Conservation (phyloP, 345 rosid species). For the Gossypium australe region DNA sequence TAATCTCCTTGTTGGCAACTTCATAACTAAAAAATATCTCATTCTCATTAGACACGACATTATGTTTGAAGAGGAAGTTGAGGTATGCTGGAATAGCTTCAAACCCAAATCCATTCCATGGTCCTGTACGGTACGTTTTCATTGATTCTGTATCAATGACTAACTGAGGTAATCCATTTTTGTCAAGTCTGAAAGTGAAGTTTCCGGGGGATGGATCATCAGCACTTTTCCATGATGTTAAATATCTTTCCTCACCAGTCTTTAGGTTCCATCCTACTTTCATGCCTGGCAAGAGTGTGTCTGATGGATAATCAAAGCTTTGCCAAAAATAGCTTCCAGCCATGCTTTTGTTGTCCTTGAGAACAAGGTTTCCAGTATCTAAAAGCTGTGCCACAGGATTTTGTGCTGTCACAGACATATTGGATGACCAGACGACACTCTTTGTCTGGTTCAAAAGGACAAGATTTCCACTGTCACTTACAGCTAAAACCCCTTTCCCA, state of each 20-base stretch:
- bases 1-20: neutral
- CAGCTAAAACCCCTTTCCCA: conserved; percentile 12
- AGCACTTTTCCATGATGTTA: neutral
- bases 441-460: conserved; percentile 16
- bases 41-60: neutral
- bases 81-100: neutral
- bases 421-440: conserved; percentile 19
- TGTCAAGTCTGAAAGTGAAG: neutral
- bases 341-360: neutral
- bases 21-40: neutral
- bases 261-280: neutral
- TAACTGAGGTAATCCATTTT: neutral
- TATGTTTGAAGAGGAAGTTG: conserved; percentile 9
- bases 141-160: neutral
- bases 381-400: conserved; percentile 17
- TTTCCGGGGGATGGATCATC: neutral
- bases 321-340: conserved; percentile 13
- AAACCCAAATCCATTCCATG: neutral
- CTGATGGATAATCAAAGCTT: conserved; percentile 26
- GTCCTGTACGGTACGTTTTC: neutral
- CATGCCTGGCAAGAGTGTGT: conserved; percentile 27
- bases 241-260: neutral
- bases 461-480: conserved; percentile 18
- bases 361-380: conserved; percentile 27
- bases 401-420: too few relatives aligned